These are phyloP conservation scores for Stylosanthes scabra DNA, from an alignment of 331 rosid genomes.

Conservation along the genomic window DNA sequence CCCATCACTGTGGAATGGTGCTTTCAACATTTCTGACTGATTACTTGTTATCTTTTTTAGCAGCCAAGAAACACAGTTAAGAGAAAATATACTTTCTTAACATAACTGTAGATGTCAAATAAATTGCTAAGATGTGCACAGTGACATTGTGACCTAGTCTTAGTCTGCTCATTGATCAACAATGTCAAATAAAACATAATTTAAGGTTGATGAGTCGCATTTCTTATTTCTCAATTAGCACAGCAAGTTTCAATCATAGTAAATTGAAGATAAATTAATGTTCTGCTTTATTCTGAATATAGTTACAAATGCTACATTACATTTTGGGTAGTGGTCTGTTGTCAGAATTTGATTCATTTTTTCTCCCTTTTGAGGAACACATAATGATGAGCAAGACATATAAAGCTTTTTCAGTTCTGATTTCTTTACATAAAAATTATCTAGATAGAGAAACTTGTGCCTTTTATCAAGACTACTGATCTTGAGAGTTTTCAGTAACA, in stretches of 20 bases:
- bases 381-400: conserved; percentile 19
- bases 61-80: conserved; percentile 23
- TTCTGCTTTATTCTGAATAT: too few relatives aligned
- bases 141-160: background rate
- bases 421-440: background rate
- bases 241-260: background rate
- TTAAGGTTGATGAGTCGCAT: background rate
- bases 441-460: background rate
- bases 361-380: background rate
- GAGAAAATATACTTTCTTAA: conserved; percentile 15
- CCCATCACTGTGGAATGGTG: conserved; percentile 51
- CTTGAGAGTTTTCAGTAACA: conserved; percentile 33
- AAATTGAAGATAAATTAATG: too few relatives aligned
- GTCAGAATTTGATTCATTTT: too few relatives aligned
- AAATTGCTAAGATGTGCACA: conserved; percentile 34
- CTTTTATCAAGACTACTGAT: conserved; percentile 20
- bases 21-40: conserved; percentile 45
- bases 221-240: too few relatives aligned
- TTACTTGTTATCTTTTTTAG: background rate
- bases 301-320: too few relatives aligned
- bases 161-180: conserved; percentile 24
- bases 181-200: conserved; percentile 14
- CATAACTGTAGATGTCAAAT: conserved; percentile 35
- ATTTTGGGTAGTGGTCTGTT: too few relatives aligned
- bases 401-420: conserved; percentile 3